A percentile compares a stretch with the other conserved stretches of the same genome.
Conservation (phyloP, 2,329 filamentous ascomycete species). For the Fusarium zealandicum region DNA sequence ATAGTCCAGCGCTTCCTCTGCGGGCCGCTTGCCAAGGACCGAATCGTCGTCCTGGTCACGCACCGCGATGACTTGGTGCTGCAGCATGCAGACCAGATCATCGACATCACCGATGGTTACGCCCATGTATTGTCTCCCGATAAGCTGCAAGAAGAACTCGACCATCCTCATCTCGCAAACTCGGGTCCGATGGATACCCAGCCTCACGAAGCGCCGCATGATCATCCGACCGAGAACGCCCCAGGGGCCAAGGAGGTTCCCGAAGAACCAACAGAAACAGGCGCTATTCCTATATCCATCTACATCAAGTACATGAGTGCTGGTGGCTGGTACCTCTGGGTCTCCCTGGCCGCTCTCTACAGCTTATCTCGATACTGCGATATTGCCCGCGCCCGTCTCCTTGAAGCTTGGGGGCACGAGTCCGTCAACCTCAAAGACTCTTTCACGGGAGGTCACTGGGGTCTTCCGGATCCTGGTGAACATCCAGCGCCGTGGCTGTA, state of each 20-base stretch:
- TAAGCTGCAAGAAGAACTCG: slow-evolving; percentile 52
- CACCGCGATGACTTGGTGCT: slow-evolving; percentile 81
- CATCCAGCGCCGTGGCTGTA: slow-evolving; percentile 78
- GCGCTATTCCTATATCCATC: slow-evolving; percentile 75
- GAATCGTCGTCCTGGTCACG: slow-evolving; percentile 81
- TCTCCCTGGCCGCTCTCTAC: slow-evolving; percentile 67
- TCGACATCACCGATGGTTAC: slow-evolving; percentile 71
- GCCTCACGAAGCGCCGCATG: slow-evolving; percentile 40
- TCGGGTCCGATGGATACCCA: slow-evolving; percentile 15
- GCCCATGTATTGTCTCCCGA: slow-evolving; percentile 59
- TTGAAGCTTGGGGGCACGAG: slow-evolving; percentile 85
- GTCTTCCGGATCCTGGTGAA: slow-evolving; percentile 66
- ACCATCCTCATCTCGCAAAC: slow-evolving; percentile 46
- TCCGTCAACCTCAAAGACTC: slow-evolving; percentile 35
- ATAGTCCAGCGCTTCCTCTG: slow-evolving; percentile 69
- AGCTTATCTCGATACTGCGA: slow-evolving; percentile 68
- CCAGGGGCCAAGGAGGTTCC: slow-evolving; percentile 39
- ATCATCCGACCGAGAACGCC: slow-evolving; percentile 42
- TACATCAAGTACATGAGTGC: slow-evolving; percentile 89
- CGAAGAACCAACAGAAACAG: slow-evolving; percentile 55
- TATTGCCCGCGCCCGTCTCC: slow-evolving; percentile 76
- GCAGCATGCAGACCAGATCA: slow-evolving; percentile 74
- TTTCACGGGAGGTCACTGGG: slow-evolving; percentile 36
- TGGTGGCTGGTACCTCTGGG: slow-evolving; percentile 78
- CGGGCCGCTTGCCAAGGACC: slow-evolving; percentile 64